Evolutionary conservation across 495 filamentous ascomycete species (phyloP), one percentile per base, ranked within the genome.

Genomic region (Talaromyces ruber): DNA sequence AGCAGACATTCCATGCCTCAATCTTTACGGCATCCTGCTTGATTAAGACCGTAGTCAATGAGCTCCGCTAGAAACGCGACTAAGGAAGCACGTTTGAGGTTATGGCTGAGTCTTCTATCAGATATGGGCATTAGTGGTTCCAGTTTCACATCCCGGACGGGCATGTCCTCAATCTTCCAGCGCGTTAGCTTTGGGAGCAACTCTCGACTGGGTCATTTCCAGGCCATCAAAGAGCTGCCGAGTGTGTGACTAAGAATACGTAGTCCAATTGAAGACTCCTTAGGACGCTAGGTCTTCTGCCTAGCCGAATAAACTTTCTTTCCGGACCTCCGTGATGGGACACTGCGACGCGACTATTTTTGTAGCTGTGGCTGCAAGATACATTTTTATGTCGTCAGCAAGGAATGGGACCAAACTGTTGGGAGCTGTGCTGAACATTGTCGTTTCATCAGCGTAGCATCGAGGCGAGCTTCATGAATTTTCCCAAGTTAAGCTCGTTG

Each of bases 351-450:
- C 57, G 39, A 59, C 39, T 50, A 45, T 34, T n/a, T 22, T 51
- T 32, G 43, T 51, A 28, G 26, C 39, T 24, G 25, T 25, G 43
- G 50, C 34, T 59, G 57, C 57, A 29, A 26, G 24, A 47, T n/a
- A 32, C 59, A 52, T 29, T 14, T n/a, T 47, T 25, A 60, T 47
- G 16, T 52, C 25, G 24, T 25, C 43, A 39, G 59, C 59, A 47
- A 60, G 59, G 59, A 60, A 50, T 50, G 45, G 28, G 21, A 30
- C 58, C 59, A 60, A 37, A 29, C 45, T 50, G 59, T 32, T 60
- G 59, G 58, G 22, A 59, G 34, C 34, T n/a, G 18, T 22, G 25
- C 26, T 30, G 18, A 30, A 47, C 39, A 21, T 12, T 21, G 25
- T 18, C 18, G 45, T 47, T 50, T 22, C 24, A 60, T 60, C 45